A percentile compares a stretch with the other conserved stretches of the same genome.
phyloP scores from a whole-genome alignment of 2,329 filamentous ascomycete species.

The Talaromyces islandicus region DNA sequence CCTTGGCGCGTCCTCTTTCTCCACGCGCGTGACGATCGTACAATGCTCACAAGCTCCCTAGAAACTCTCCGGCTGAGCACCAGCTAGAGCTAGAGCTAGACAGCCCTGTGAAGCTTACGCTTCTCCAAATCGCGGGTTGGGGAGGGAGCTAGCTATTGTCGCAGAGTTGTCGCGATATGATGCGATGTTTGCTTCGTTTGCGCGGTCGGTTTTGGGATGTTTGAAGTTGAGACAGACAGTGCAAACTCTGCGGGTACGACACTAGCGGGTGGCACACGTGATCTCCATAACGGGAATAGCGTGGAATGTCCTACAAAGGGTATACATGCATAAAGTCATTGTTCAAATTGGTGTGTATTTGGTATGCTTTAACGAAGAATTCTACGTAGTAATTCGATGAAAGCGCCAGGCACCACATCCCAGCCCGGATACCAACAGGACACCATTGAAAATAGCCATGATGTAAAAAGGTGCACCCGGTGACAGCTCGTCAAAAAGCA shows the following conservation, averaged over 20 bases:
- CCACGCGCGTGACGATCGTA: not conserved
- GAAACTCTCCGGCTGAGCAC: not conserved
- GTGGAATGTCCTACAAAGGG: too few species aligned
- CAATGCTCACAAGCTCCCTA: not conserved
- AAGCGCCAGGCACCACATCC: slow-evolving; percentile 18
- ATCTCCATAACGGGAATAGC: not conserved
- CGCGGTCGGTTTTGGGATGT: slow-evolving; percentile 26
- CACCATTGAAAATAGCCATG: slow-evolving; percentile 80
- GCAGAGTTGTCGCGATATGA: slow-evolving; percentile 1
- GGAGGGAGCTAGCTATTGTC: not conserved
- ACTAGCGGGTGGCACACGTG: not conserved
- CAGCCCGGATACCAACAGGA: slow-evolving; percentile 50
- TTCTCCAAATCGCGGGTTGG: not conserved
- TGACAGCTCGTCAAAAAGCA: slow-evolving; percentile 71
- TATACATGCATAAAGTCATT: too few species aligned
- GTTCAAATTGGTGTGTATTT: too few species aligned
- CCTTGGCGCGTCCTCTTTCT: not conserved
- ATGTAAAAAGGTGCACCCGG: slow-evolving; percentile 84
- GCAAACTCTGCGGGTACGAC: slow-evolving; percentile 24
- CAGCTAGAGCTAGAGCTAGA: not conserved
- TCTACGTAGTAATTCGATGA: not conserved
- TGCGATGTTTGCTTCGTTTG: slow-evolving; percentile 14
- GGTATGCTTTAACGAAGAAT: not conserved
- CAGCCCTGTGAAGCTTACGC: not conserved
- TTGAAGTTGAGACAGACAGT: slow-evolving; percentile 36